These are phyloP conservation scores for Elsinoe batatas DNA, from an alignment of 2,329 filamentous ascomycete genomes.

Conservation along the genomic window DNA sequence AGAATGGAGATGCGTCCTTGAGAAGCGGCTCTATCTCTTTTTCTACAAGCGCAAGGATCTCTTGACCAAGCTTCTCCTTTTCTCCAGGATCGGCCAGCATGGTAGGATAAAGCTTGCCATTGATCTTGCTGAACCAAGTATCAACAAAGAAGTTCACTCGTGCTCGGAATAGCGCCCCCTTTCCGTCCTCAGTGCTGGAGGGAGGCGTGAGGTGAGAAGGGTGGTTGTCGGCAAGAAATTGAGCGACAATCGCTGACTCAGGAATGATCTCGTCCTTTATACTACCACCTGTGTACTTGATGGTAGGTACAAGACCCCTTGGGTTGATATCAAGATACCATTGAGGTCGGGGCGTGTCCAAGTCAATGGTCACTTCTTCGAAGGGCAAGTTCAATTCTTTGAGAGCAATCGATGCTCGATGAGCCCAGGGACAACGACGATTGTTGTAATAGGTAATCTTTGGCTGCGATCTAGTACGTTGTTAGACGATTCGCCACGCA, in stretches of 20 bases:
- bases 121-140: slow-evolving; percentile 55
- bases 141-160: slow-evolving; percentile 64
- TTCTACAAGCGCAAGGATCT: slow-evolving; percentile 46
- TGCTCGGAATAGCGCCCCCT: slow-evolving; percentile 52
- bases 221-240: slow-evolving; percentile 60
- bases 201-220: slow-evolving; percentile 56
- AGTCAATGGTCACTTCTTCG: slow-evolving; percentile 47
- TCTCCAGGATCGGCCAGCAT: slow-evolving; percentile 39
- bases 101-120: slow-evolving; percentile 38
- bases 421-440: slow-evolving; percentile 60
- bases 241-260: slow-evolving; percentile 63
- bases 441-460: slow-evolving; percentile 63
- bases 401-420: slow-evolving; percentile 46
- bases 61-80: slow-evolving; percentile 38
- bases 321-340: slow-evolving; percentile 73
- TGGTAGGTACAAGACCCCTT: slow-evolving; percentile 62
- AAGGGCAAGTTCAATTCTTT: slow-evolving; percentile 28
- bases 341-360: slow-evolving; percentile 51
- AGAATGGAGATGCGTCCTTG: slow-evolving; percentile 35
- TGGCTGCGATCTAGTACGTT: slow-evolving; percentile 17
- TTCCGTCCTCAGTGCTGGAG: slow-evolving; percentile 40
- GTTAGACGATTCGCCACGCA: neutral
- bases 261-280: slow-evolving; percentile 52
- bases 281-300: slow-evolving; percentile 47
- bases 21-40: slow-evolving; percentile 70